A percentile compares a stretch with the other conserved stretches of the same genome.
phyloP scores from a whole-genome alignment of 352 stramenopile genomes.

The Phytophthora kernoviae region DNA sequence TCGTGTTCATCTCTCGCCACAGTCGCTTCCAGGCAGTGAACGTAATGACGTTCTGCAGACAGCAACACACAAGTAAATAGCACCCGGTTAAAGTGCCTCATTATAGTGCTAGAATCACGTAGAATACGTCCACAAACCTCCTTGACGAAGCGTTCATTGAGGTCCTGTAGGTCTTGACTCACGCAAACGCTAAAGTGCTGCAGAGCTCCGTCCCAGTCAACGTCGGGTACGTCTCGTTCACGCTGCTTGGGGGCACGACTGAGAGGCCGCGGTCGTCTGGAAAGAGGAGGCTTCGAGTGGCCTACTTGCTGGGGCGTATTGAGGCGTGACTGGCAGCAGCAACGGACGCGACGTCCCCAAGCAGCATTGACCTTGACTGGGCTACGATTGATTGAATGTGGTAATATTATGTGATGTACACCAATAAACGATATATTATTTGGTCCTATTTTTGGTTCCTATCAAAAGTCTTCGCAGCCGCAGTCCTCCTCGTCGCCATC shows the following conservation, averaged over 20 bases:
- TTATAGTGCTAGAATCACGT: not conserved
- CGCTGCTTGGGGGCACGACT: conserved; percentile 25
- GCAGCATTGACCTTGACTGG: not conserved
- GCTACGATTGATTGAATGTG: no score
- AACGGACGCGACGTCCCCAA: conserved; percentile 10
- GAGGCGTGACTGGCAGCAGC: not conserved
- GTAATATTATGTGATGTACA: not conserved
- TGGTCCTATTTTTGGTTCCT: not conserved
- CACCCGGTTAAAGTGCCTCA: no score
- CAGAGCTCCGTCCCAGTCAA: conserved; percentile 42
- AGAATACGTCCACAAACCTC: conserved; percentile 12
- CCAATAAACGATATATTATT: not conserved
- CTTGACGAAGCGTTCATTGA: conserved; percentile 41
- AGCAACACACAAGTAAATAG: not conserved
- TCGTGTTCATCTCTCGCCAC: conserved; percentile 52
- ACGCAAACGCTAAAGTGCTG: conserved; percentile 47
- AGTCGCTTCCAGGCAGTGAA: conserved; percentile 58
- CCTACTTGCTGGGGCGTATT: not conserved
- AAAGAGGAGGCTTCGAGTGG: conserved; percentile 30
- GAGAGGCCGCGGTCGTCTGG: conserved; percentile 1
- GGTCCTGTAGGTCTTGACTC: conserved; percentile 39
- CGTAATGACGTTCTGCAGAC: conserved; percentile 28
- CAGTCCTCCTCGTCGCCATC: conserved; percentile 42
- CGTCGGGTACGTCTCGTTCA: conserved; percentile 17
- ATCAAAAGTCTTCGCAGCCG: conserved; percentile 24